Evolutionary conservation across 768 basidiomycete species (phyloP), one percentile per base, ranked within the genome.

Genomic region (Gloeophyllum trabeum): DNA sequence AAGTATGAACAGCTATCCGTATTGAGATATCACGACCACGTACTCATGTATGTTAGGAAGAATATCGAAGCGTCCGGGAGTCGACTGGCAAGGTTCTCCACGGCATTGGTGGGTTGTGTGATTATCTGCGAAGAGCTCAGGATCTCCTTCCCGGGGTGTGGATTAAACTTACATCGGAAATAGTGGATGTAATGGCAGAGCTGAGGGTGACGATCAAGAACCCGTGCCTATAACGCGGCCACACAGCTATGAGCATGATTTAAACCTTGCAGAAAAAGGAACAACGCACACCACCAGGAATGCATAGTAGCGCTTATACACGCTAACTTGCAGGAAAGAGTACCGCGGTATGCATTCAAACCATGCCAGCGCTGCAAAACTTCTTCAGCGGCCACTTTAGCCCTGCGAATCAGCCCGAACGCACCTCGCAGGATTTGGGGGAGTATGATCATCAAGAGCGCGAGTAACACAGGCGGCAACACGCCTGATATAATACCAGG

Each of bases 341-440:
- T 73, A 73, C 28, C 75, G 68, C 0, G 82, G 81, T 37, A 81
- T 80, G 36, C 81, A 80, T 55, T 84, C 76, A 48, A 80, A 79
- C 63, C 73, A 73, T 16, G 81, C 77, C 10, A 83, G 58, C 13
- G 58, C 79, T 61, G 40, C 16, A 21, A 22, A 28, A 5, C n/a
- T n/a, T n/a, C n/a, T n/a, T n/a, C n/a, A n/a, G n/a, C n/a, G n/a
- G n/a, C n/a, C n/a, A n/a, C n/a, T n/a, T n/a, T n/a, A n/a, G n/a
- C n/a, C n/a, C n/a, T n/a, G n/a, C n/a, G n/a, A n/a, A n/a, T n/a
- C n/a, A n/a, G n/a, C n/a, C n/a, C n/a, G n/a, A 5, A 50, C 69
- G 47, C 43, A 79, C 81, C 69, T 51, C 68, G 60, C 20, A 81
- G 59, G 26, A 82, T 61, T 46, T 71, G 56, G 0, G 81, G 81